phyloP scores from a whole-genome alignment of 2,329 filamentous ascomycete genomes.

The Remersonia thermophila region DNA sequence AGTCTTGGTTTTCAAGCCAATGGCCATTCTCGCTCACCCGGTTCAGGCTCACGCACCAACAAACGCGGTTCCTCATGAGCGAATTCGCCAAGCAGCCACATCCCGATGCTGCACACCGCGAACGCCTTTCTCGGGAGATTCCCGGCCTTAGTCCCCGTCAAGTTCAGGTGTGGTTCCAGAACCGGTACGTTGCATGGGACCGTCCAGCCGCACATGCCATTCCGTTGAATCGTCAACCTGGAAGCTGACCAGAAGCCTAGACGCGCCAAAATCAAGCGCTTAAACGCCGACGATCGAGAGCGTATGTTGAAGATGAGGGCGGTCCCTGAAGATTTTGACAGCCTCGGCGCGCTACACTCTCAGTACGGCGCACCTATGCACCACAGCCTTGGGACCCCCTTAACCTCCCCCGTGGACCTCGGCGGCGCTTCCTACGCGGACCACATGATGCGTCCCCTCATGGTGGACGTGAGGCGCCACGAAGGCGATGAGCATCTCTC shows the following conservation, averaged over 20 bases:
- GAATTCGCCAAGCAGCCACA: slow-evolving; percentile 93
- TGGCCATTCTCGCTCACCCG: slow-evolving; percentile 23
- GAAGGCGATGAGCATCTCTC: slow-evolving; percentile 56
- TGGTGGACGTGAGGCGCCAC: slow-evolving; percentile 54
- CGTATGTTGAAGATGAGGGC: slow-evolving; percentile 62
- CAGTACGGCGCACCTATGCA: slow-evolving; percentile 49
- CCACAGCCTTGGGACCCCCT: slow-evolving; percentile 34
- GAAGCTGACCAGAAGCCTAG: slow-evolving; percentile 24
- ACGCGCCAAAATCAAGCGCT: slow-evolving; percentile 58
- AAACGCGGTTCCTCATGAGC: slow-evolving; percentile 95
- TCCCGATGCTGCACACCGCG: slow-evolving; percentile 81
- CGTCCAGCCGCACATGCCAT: no score
- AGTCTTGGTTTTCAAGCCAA: neutral
- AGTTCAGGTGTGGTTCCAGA: slow-evolving; percentile 98
- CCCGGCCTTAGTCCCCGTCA: slow-evolving; percentile 83
- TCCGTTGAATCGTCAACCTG: no score
- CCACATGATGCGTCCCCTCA: slow-evolving; percentile 54
- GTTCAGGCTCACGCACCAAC: slow-evolving; percentile 75
- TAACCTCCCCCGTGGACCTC: slow-evolving; percentile 38
- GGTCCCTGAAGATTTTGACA: slow-evolving; percentile 59
- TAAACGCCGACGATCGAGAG: slow-evolving; percentile 58
- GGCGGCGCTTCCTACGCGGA: slow-evolving; percentile 39
- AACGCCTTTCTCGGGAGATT: slow-evolving; percentile 78
- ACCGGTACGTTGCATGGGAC: slow-evolving; percentile 50
- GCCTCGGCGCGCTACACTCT: slow-evolving; percentile 55